Conservation (phyloP, 1,284 basidiomycete genomes). For the Ustilago loliicola region DNA sequence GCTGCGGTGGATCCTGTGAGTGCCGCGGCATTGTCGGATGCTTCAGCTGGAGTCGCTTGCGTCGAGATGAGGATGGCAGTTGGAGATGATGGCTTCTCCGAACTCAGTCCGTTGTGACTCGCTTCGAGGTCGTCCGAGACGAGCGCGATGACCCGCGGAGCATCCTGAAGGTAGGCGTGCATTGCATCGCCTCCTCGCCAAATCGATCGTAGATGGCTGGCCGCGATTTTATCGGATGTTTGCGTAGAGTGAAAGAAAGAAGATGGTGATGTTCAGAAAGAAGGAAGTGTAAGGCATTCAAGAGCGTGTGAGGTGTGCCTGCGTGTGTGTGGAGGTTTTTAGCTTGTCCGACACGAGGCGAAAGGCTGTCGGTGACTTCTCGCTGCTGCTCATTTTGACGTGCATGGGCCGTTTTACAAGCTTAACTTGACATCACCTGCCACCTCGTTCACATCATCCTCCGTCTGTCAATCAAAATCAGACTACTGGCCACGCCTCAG, state of each 20-base stretch:
- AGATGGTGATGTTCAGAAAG: constrained; percentile 7
- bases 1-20: constrained; percentile 28
- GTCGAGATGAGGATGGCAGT: constrained; percentile 47
- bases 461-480: neutral
- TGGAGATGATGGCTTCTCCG: constrained; percentile 21
- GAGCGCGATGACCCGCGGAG: constrained; percentile 57
- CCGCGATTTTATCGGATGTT: too few relatives aligned
- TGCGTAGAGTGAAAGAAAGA: neutral
- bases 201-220: neutral
- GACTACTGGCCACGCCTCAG: neutral
- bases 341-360: too few relatives aligned
- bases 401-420: constrained; percentile 7
- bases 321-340: constrained; percentile 17
- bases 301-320: neutral
- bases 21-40: constrained; percentile 19
- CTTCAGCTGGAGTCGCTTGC: constrained; percentile 18
- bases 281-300: too few relatives aligned
- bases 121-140: constrained; percentile 27
- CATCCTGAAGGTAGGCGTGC: constrained; percentile 63
- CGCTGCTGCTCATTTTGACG: neutral
- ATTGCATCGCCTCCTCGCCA: constrained; percentile 42
- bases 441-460: neutral
- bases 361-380: neutral
- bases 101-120: neutral
- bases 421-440: neutral